Evolutionary conservation across 192 early-diverging fungal species (phyloP).

Genomic region (Coemansia sp.): DNA sequence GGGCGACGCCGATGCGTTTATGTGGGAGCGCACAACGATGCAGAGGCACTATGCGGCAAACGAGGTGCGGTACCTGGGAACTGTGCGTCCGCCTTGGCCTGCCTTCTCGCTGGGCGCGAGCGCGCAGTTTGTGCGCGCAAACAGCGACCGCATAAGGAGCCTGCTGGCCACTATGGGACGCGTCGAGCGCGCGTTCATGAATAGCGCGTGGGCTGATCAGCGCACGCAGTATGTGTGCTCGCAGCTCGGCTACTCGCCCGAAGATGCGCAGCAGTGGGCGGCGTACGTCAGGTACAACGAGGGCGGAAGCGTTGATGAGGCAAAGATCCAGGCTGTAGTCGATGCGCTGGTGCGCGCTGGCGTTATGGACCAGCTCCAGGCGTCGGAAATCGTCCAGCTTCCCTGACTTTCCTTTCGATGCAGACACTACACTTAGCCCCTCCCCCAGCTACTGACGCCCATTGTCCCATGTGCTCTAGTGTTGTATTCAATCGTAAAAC

Average conservation of each 20-base stretch:
- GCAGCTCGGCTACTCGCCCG: slow-evolving; percentile 28
- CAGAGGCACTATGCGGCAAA: slow-evolving; percentile 77
- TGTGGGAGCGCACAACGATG: slow-evolving; percentile 94
- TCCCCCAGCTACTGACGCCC: too few species aligned
- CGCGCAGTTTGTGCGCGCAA: slow-evolving; percentile 18
- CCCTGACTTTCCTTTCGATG: not conserved
- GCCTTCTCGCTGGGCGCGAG: slow-evolving; percentile 76
- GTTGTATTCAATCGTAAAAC: too few species aligned
- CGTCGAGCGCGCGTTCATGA: slow-evolving; percentile 20
- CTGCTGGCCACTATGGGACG: slow-evolving; percentile 11
- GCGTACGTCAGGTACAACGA: slow-evolving; percentile 38
- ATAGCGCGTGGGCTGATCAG: not conserved
- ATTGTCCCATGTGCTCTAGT: too few species aligned
- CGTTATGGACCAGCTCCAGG: slow-evolving; percentile 12
- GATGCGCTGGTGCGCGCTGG: slow-evolving; percentile 26
- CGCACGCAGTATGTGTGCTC: slow-evolving; percentile 26
- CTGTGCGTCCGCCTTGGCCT: slow-evolving; percentile 88
- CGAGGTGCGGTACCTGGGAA: slow-evolving; percentile 70
- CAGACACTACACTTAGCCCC: too few species aligned
- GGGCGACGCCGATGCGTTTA: slow-evolving; percentile 72
- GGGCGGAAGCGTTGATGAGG: slow-evolving; percentile 24
- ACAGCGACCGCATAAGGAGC: slow-evolving; percentile 4
- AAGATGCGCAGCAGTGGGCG: slow-evolving; percentile 31
- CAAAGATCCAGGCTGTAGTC: slow-evolving; percentile 14
- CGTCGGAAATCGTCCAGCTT: slow-evolving; percentile 19